phyloP scores from a whole-genome alignment of 805 yeast genomes.

The Zygoascus tannicola region DNA sequence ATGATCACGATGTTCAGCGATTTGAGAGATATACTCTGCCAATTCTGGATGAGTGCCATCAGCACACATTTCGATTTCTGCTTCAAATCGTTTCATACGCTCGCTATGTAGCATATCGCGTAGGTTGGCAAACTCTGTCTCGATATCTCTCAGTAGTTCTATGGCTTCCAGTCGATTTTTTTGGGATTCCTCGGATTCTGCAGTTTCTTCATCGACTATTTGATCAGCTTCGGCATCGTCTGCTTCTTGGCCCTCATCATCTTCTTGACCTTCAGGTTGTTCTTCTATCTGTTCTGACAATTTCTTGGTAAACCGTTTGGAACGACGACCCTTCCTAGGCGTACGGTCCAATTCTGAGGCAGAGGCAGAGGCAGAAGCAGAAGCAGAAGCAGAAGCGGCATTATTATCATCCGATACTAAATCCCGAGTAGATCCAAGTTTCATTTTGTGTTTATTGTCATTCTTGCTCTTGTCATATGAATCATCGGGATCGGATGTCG shows the following conservation, averaged over 20 bases:
- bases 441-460: background rate
- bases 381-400: background rate
- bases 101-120: slow-evolving; percentile 81
- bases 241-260: slow-evolving; percentile 20
- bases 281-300: background rate
- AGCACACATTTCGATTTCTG: slow-evolving; percentile 77
- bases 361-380: background rate
- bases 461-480: background rate
- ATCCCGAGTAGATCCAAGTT: background rate
- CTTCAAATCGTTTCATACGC: slow-evolving; percentile 63
- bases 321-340: background rate
- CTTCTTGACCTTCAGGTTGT: slow-evolving; percentile 1
- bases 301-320: background rate
- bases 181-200: slow-evolving; percentile 27
- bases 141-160: slow-evolving; percentile 67
- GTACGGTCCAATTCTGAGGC: background rate
- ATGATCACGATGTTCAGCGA: slow-evolving; percentile 65
- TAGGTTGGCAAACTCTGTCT: slow-evolving; percentile 73
- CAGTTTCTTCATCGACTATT: slow-evolving; percentile 23
- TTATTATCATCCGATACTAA: slow-evolving; percentile 1
- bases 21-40: slow-evolving; percentile 56
- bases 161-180: slow-evolving; percentile 53
- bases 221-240: slow-evolving; percentile 12
- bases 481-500: background rate
- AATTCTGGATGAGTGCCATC: slow-evolving; percentile 91